Evolutionary conservation across 2,329 filamentous ascomycete species (phyloP).

Genomic region (Nigrospora sphaerica): DNA sequence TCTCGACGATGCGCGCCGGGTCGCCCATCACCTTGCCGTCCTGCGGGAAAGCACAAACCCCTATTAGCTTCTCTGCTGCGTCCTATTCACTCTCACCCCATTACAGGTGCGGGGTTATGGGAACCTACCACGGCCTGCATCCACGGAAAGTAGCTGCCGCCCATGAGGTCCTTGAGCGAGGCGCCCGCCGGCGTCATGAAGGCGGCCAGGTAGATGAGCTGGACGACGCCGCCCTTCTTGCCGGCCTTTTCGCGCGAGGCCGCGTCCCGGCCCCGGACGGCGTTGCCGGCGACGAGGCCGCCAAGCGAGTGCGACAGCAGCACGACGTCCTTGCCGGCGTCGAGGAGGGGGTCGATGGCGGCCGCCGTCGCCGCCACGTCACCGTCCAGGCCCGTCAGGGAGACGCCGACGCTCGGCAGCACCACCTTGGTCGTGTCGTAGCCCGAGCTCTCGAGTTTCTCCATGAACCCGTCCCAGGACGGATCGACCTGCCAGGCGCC

Average conservation of each 20-base stretch:
- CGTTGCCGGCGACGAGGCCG: conserved; percentile 2
- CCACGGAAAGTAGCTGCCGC: not conserved
- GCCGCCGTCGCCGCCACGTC: conserved; percentile 1
- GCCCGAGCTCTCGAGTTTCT: not conserved
- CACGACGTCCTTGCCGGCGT: conserved; percentile 1
- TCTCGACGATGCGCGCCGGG: not conserved
- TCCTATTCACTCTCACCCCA: too few species aligned
- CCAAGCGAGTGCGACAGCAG: conserved; percentile 2
- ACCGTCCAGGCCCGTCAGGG: not conserved
- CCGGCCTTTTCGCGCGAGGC: not conserved
- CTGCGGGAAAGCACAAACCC: not conserved
- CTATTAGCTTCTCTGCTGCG: too few species aligned
- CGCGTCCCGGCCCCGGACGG: conserved; percentile 1
- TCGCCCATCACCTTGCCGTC: not conserved
- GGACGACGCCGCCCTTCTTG: conserved; percentile 2
- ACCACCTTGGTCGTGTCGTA: conserved; percentile 1
- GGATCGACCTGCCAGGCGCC: conserved; percentile 2
- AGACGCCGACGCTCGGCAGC: conserved; percentile 1
- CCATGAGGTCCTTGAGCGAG: not conserved
- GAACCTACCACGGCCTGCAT: not conserved
- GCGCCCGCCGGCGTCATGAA: conserved; percentile 1
- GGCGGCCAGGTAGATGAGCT: conserved; percentile 2
- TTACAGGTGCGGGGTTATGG: too few species aligned
- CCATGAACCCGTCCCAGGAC: conserved; percentile 1
- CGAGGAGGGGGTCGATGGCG: conserved; percentile 1